Evolutionary conservation across 2,329 filamentous ascomycete species (phyloP).

Genomic region (Pseudogymnoascus sp.): DNA sequence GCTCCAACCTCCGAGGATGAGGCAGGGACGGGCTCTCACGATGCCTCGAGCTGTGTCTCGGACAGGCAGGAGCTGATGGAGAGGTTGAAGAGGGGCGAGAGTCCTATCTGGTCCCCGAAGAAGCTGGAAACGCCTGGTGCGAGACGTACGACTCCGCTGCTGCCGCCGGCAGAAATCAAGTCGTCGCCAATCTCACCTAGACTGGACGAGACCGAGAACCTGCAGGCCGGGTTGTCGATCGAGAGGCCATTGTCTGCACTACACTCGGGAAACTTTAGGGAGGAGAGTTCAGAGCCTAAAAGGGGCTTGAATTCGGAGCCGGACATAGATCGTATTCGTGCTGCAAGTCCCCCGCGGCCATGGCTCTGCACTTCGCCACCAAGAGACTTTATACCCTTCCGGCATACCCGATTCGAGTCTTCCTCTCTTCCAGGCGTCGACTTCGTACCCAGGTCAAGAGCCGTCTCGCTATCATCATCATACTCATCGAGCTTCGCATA

Average conservation of each 20-base stretch:
- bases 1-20: slow-evolving; percentile 29
- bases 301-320: slow-evolving; percentile 11
- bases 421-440: slow-evolving; percentile 5
- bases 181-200: slow-evolving; percentile 19
- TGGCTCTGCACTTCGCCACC: slow-evolving; percentile 53
- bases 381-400: slow-evolving; percentile 41
- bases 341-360: slow-evolving; percentile 19
- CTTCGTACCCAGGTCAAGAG: slow-evolving; percentile 14
- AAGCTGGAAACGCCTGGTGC: slow-evolving; percentile 41
- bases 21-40: slow-evolving; percentile 12
- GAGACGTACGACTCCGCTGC: slow-evolving; percentile 24
- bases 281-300: slow-evolving; percentile 19
- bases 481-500: slow-evolving; percentile 74
- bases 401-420: slow-evolving; percentile 29
- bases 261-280: slow-evolving; percentile 59
- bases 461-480: slow-evolving; percentile 60
- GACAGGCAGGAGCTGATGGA: slow-evolving; percentile 76
- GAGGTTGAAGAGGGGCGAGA: slow-evolving; percentile 71
- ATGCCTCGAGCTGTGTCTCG: slow-evolving; percentile 32
- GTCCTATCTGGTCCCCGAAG: slow-evolving; percentile 63
- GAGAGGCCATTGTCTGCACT: slow-evolving; percentile 47
- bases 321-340: slow-evolving; percentile 10
- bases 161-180: slow-evolving; percentile 30
- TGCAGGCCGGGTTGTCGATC: slow-evolving; percentile 41
- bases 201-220: slow-evolving; percentile 33